Evolutionary conservation across 441 rosid species (phyloP).

Genomic region (Brassica hybrid): DNA sequence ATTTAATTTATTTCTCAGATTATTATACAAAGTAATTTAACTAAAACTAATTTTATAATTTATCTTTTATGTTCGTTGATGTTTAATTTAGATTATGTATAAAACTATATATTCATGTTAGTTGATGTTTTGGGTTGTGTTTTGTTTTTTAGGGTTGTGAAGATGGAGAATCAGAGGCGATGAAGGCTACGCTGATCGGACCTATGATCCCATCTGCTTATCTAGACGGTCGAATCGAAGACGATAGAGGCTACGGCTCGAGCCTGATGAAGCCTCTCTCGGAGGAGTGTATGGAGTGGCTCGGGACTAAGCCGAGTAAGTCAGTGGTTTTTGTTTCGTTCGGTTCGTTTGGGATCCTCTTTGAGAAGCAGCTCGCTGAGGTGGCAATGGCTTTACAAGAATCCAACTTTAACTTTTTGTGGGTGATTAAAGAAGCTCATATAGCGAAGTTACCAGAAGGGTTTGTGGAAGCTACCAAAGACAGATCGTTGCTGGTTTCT

Average conservation of each 20-base stretch:
- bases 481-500: conserved; percentile 51
- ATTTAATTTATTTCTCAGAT: too few relatives aligned
- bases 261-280: conserved; percentile 65
- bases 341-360: conserved; percentile 64
- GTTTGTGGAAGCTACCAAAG: conserved; percentile 47
- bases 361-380: conserved; percentile 55
- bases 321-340: conserved; percentile 65
- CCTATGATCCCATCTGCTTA: conserved; percentile 79
- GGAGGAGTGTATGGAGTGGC: conserved; percentile 67
- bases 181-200: conserved; percentile 72
- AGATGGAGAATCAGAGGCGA: conserved; percentile 47
- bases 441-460: conserved; percentile 45
- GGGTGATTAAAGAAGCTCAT: conserved; percentile 59
- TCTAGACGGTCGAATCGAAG: conserved; percentile 52
- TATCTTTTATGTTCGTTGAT: neutral
- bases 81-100: neutral
- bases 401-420: conserved; percentile 52
- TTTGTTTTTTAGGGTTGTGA: conserved; percentile 43
- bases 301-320: conserved; percentile 47
- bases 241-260: conserved; percentile 64
- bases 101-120: neutral
- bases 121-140: conserved; percentile 13
- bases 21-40: too few relatives aligned
- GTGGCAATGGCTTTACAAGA: conserved; percentile 57
- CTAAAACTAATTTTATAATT: too few relatives aligned